Evolutionary conservation across 176 grass and related monocot species (phyloP).

Genomic region (Eleusine indica): DNA sequence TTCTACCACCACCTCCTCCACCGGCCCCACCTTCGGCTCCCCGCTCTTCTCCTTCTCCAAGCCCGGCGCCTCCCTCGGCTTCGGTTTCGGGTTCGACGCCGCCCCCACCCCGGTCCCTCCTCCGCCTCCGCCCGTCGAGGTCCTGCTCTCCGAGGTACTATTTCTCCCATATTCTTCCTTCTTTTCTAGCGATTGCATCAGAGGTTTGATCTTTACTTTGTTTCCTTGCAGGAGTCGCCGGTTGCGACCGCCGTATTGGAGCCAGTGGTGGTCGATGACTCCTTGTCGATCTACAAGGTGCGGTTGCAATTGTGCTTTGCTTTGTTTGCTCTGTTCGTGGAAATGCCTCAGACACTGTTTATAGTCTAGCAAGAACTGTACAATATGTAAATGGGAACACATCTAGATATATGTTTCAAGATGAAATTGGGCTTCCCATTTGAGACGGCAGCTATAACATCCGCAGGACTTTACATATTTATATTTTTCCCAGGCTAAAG

Average conservation of each 20-base stretch:
- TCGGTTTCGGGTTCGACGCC: slow-evolving; percentile 47
- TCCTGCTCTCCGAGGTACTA: slow-evolving; percentile 57
- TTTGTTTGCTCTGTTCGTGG: background rate
- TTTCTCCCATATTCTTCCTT: background rate
- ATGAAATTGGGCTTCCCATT: background rate
- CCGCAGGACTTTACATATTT: background rate
- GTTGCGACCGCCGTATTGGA: slow-evolving; percentile 37
- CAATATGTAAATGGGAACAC: background rate
- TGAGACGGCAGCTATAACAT: background rate
- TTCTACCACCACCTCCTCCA: background rate
- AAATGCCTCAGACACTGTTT: background rate
- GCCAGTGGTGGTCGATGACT: slow-evolving; percentile 55
- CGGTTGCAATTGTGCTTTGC: background rate
- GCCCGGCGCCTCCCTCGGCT: slow-evolving; percentile 24
- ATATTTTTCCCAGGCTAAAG: background rate
- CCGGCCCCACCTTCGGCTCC: background rate
- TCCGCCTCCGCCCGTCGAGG: slow-evolving; percentile 64
- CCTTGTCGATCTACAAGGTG: slow-evolving; percentile 81
- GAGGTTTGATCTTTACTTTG: background rate
- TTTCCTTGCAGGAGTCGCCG: slow-evolving; percentile 46
- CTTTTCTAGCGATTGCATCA: background rate
- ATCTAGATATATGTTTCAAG: background rate
- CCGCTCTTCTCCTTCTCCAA: slow-evolving; percentile 72
- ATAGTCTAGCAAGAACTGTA: background rate
- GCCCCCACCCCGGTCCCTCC: slow-evolving; percentile 16